phyloP scores from a whole-genome alignment of 23 red algal genomes.

The Gracilaria gracilis region DNA sequence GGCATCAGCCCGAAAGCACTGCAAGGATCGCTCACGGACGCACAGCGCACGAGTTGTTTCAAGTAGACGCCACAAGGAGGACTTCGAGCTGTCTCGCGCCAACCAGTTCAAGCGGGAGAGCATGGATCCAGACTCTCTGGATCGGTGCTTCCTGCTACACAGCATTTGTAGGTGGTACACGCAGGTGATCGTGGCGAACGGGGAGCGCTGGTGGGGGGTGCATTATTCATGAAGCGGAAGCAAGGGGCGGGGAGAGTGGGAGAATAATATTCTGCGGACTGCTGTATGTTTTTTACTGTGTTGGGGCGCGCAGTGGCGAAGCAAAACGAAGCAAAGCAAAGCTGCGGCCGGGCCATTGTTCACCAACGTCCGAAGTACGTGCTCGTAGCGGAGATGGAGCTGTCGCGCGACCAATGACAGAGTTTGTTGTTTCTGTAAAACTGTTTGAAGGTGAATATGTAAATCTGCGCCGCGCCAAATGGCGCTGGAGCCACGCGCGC shows the following conservation, averaged over 20 bases:
- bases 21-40: neutral
- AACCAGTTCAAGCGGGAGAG: neutral
- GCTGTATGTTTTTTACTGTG: neutral
- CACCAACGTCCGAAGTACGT: neutral
- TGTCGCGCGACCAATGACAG: neutral
- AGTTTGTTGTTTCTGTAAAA: constrained; percentile 1
- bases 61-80: constrained; percentile 23
- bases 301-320: too few species aligned
- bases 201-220: neutral
- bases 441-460: neutral
- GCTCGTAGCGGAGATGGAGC: neutral
- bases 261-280: too few species aligned
- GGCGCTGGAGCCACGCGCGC: neutral
- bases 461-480: neutral
- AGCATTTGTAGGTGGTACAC: constrained; percentile 22
- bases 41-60: neutral
- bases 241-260: too few species aligned
- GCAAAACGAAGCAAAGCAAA: neutral
- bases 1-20: neutral
- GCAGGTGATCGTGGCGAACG: neutral
- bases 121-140: neutral
- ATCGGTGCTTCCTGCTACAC: constrained; percentile 11
- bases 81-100: neutral
- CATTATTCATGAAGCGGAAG: neutral
- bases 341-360: neutral